Conservation (phyloP, 306 rosid genomes). For the Rubus idaeus region DNA sequence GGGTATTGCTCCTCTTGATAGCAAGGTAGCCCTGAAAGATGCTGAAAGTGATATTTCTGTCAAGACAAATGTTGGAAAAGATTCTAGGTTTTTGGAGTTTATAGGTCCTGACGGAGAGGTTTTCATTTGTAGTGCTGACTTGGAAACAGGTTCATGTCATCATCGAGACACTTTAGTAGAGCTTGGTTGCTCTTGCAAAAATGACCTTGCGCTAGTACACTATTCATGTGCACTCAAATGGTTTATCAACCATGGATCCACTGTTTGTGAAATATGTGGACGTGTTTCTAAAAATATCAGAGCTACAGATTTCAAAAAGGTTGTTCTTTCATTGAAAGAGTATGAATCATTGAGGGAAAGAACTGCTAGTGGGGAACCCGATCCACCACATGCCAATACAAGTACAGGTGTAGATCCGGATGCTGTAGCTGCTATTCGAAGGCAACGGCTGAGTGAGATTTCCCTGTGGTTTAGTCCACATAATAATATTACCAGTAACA, state of each 20-base stretch:
- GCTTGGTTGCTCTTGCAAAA: slow-evolving; percentile 97
- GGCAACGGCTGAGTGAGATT: slow-evolving; percentile 89
- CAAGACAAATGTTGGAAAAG: slow-evolving; percentile 40
- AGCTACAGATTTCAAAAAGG: slow-evolving; percentile 66
- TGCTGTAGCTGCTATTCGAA: slow-evolving; percentile 90
- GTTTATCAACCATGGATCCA: slow-evolving; percentile 96
- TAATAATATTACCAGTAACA: slow-evolving; percentile 38
- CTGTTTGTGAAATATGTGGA: slow-evolving; percentile 91
- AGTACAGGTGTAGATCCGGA: slow-evolving; percentile 75
- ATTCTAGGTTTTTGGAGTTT: slow-evolving; percentile 58
- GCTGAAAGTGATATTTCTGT: slow-evolving; percentile 22
- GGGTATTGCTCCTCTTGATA: slow-evolving; percentile 48
- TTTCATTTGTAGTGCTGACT: slow-evolving; percentile 65
- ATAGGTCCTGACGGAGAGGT: slow-evolving; percentile 94
- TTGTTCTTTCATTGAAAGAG: slow-evolving; percentile 72
- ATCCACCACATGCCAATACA: slow-evolving; percentile 44
- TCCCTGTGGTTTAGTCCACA: slow-evolving; percentile 89
- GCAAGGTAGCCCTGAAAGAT: slow-evolving; percentile 25
- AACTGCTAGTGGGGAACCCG: slow-evolving; percentile 70
- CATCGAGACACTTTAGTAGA: slow-evolving; percentile 58
- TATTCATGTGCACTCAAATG: slow-evolving; percentile 96
- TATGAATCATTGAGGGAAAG: slow-evolving; percentile 85
- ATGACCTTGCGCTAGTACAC: slow-evolving; percentile 89
- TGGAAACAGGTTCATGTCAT: slow-evolving; percentile 72
- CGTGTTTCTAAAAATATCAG: slow-evolving; percentile 68